Evolutionary conservation across 2,329 filamentous ascomycete genomes (phyloP).

Genomic region (Hysterium pulicare): DNA sequence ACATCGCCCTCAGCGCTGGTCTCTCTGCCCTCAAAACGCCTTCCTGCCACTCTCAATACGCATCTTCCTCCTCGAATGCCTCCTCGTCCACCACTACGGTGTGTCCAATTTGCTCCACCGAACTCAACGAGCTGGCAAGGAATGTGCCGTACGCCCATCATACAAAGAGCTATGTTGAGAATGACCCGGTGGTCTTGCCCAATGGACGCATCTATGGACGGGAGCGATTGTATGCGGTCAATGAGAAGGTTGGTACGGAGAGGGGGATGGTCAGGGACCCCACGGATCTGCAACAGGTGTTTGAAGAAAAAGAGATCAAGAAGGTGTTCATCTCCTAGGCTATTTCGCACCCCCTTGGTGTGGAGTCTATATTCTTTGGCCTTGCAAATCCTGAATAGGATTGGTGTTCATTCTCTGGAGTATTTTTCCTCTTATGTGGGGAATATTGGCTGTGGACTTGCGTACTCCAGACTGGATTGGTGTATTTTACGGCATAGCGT

Average conservation of each 20-base stretch:
- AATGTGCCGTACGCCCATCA: slow-evolving; percentile 94
- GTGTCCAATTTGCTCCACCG: slow-evolving; percentile 93
- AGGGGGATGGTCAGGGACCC: slow-evolving; percentile 71
- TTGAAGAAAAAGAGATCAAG: slow-evolving; percentile 56
- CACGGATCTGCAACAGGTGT: slow-evolving; percentile 62
- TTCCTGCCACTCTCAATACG: slow-evolving; percentile 72
- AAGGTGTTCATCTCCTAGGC: slow-evolving; percentile 87
- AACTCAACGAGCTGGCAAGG: slow-evolving; percentile 86
- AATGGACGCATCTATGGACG: slow-evolving; percentile 83
- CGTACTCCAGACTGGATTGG: not conserved
- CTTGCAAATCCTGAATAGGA: not conserved
- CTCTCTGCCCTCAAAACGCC: slow-evolving; percentile 95
- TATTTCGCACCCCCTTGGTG: not conserved
- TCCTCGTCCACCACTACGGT: slow-evolving; percentile 66
- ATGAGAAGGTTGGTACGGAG: slow-evolving; percentile 71
- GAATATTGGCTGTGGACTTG: not conserved
- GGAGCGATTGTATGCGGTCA: slow-evolving; percentile 69
- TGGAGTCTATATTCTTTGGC: not conserved
- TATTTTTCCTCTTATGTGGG: not conserved
- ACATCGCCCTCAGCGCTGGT: slow-evolving; percentile 86
- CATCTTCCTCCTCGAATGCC: slow-evolving; percentile 52
- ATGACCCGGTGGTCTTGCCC: slow-evolving; percentile 80
- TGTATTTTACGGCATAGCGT: not conserved
- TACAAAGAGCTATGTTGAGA: slow-evolving; percentile 87
- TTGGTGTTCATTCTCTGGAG: slow-evolving; percentile 66